phyloP scores from a whole-genome alignment of 2,329 filamentous ascomycete species.

The Cladorrhinum sp. region DNA sequence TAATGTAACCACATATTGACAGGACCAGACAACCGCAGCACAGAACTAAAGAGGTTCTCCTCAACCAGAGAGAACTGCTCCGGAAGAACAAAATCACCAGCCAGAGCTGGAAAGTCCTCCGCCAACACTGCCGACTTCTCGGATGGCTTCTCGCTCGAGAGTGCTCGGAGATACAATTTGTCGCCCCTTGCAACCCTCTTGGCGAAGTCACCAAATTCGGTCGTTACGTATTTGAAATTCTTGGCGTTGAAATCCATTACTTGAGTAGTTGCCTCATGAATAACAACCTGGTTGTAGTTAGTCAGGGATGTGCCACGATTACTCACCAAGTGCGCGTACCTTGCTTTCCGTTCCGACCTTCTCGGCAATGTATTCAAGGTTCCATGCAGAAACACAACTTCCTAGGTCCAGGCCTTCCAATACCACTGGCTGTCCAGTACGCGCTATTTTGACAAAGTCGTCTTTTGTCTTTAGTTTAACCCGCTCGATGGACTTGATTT shows the following conservation, averaged over 20 bases:
- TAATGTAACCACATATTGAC: slow-evolving; percentile 91
- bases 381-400: slow-evolving; percentile 65
- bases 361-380: slow-evolving; percentile 61
- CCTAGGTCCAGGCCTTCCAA: slow-evolving; percentile 66
- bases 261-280: slow-evolving; percentile 65
- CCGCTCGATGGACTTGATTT: slow-evolving; percentile 45
- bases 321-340: slow-evolving; percentile 39
- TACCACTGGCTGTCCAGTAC: slow-evolving; percentile 58
- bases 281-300: slow-evolving; percentile 53
- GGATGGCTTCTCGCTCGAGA: slow-evolving; percentile 66
- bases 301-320: neutral
- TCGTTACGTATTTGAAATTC: slow-evolving; percentile 75
- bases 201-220: slow-evolving; percentile 65
- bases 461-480: slow-evolving; percentile 48
- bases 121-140: slow-evolving; percentile 67
- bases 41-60: slow-evolving; percentile 71
- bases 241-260: slow-evolving; percentile 80
- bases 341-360: slow-evolving; percentile 59
- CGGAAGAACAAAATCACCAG: slow-evolving; percentile 68
- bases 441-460: slow-evolving; percentile 60
- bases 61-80: slow-evolving; percentile 54
- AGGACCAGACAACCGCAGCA: slow-evolving; percentile 73
- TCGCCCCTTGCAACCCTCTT: slow-evolving; percentile 55
- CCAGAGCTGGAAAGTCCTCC: slow-evolving; percentile 68
- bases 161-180: slow-evolving; percentile 72